phyloP scores from a whole-genome alignment of 257 asterid genomes.

The Nicotiana undulata region DNA sequence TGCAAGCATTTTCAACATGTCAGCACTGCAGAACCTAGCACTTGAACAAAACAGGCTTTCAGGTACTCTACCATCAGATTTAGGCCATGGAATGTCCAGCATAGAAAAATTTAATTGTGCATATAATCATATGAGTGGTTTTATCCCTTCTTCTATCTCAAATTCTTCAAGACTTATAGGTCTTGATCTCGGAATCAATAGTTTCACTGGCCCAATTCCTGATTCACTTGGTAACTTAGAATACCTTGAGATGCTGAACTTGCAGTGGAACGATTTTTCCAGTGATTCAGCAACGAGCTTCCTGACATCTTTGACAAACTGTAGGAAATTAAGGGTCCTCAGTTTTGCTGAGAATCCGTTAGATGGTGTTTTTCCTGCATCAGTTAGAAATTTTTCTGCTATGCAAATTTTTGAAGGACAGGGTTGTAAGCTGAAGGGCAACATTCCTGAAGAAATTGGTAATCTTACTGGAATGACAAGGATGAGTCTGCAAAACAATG shows the following conservation, averaged over 20 bases:
- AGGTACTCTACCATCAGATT: constrained; percentile 14
- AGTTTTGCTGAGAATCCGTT: not conserved
- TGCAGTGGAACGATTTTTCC: not conserved
- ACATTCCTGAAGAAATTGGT: not conserved
- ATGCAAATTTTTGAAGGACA: not conserved
- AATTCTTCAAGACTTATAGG: constrained; percentile 12
- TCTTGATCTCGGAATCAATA: constrained; percentile 6
- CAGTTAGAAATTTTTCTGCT: not conserved
- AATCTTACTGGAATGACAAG: not conserved
- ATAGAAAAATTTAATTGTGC: not conserved
- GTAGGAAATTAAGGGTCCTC: not conserved
- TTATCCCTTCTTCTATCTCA: constrained; percentile 19
- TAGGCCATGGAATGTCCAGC: constrained; percentile 11
- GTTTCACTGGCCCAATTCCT: constrained; percentile 19
- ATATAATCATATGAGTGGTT: constrained; percentile 6
- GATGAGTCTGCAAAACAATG: not conserved
- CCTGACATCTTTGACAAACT: not conserved
- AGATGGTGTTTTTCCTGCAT: not conserved
- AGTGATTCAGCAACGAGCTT: not conserved
- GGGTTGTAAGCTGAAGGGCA: not conserved
- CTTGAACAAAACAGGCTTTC: constrained; percentile 2
- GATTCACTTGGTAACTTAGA: constrained; percentile 11
- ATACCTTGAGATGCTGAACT: not conserved
- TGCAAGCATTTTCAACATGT: constrained; percentile 5
- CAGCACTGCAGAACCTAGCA: not conserved